Evolutionary conservation across 129 eudicot genomes (phyloP).

Genomic region (Pseudognaphalium luteoalbum): DNA sequence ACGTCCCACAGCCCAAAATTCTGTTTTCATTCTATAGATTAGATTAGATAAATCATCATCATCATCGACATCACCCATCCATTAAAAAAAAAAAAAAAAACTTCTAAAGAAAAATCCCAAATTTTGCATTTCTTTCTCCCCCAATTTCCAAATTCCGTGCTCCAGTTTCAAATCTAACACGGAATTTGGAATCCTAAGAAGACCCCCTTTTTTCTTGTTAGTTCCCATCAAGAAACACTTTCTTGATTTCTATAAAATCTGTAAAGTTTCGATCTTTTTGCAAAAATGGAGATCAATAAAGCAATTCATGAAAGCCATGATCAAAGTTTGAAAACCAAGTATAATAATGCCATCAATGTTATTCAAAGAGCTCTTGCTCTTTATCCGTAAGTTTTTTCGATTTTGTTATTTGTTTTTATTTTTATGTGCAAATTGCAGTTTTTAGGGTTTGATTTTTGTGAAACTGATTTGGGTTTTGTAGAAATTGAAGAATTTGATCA

Average conservation of each 20-base stretch:
- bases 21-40: not conserved
- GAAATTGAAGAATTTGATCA: not conserved
- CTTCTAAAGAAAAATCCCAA: not conserved
- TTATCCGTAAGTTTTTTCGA: conserved; percentile 48
- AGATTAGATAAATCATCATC: not conserved
- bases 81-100: too few species aligned
- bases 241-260: not conserved
- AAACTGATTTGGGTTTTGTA: conserved; percentile 1
- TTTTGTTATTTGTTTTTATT: not conserved
- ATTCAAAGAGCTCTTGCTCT: conserved; percentile 79
- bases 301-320: conserved; percentile 69
- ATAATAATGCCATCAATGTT: conserved; percentile 66
- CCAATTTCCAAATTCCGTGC: not conserved
- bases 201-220: not conserved
- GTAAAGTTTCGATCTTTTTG: not conserved
- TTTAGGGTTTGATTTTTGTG: not conserved
- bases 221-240: not conserved
- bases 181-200: not conserved
- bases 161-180: not conserved
- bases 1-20: too few species aligned
- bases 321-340: conserved; percentile 75
- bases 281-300: conserved; percentile 70
- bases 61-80: not conserved
- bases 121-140: not conserved
- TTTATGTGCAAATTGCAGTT: not conserved